Base-by-base conservation (phyloP, 139 green algal genomes). In the Mesostigma viride region DNA sequence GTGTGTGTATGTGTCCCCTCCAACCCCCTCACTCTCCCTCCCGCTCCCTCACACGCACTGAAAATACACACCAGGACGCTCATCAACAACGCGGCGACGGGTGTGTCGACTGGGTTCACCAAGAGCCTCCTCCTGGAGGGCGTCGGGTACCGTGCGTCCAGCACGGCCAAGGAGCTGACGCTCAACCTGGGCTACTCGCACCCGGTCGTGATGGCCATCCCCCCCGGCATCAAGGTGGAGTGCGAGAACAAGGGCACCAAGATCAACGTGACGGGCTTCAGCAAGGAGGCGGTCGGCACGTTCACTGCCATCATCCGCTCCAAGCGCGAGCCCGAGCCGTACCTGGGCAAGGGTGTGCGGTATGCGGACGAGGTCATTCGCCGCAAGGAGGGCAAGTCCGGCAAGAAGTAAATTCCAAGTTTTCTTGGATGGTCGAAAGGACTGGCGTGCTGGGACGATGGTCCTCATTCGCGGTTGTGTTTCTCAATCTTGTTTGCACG, bases 341-440 rank as follows among this genome's bases (percentile, higher is more conserved):
- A 97, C 89, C 96, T 96, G 83, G 78, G 81, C 56, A 86, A 89
- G 71, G 79, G 76, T 53, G 71, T 99, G 53, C 78, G 87, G 17
- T 98, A 94, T 73, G 24, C 63, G 6, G 91, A 88, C 35, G 92
- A 98, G 84, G 51, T 86, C 57, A 88, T 98, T 56, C 81, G 84
- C 57, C 78, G 88, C 64, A 98, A 98, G 88, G 93, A 95, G 69
- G 92, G 92, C 77, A 97, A 97, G 85, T 69, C 75, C 24, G 90
- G 90, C 46, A 95, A 95, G 81, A 76, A 76, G 69, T 73, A 76
- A n/a, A n/a, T n/a, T n/a, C n/a, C n/a, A n/a, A n/a, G n/a, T n/a
- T n/a, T n/a, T n/a, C n/a, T n/a, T n/a, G n/a, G n/a, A n/a, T n/a
- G n/a, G n/a, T n/a, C n/a, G n/a, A n/a, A n/a, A n/a, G n/a, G n/a